Evolutionary conservation across 352 stramenopile species (phyloP).

Genomic region (Phytopythium mirpurense): DNA sequence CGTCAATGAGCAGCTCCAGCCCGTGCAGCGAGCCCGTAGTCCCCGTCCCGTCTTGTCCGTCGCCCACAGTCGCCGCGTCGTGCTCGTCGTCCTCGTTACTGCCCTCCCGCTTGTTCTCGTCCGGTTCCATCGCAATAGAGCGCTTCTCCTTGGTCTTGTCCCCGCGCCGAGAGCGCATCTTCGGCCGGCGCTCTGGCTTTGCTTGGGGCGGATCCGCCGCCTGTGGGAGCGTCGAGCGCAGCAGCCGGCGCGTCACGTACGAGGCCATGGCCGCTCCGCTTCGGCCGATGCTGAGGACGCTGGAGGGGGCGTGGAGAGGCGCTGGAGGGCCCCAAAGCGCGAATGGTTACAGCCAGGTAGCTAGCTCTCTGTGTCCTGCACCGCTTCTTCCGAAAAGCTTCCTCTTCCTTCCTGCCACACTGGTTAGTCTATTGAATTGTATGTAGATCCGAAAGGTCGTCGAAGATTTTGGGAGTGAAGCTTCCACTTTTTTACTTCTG

Average conservation of each 20-base stretch:
- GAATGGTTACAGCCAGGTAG: neutral
- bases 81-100: neutral
- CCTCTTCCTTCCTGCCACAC: too few species aligned
- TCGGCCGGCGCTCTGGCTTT: neutral
- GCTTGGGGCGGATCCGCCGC: neutral
- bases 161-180: neutral
- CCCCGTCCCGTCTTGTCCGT: neutral
- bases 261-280: neutral
- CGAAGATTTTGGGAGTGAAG: too few species aligned
- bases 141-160: neutral
- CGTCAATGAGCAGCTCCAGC: slow-evolving; percentile 50
- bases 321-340: neutral
- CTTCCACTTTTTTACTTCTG: too few species aligned
- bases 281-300: neutral
- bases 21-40: slow-evolving; percentile 18
- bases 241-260: slow-evolving; percentile 58
- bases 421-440: too few species aligned
- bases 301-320: neutral
- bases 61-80: slow-evolving; percentile 6
- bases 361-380: too few species aligned
- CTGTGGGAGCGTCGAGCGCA: slow-evolving; percentile 45
- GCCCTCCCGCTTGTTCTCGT: neutral
- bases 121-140: neutral
- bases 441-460: too few species aligned
- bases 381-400: too few species aligned